Evolutionary conservation across 306 rosid genomes (phyloP).

Genomic region (Quercus ilex): DNA sequence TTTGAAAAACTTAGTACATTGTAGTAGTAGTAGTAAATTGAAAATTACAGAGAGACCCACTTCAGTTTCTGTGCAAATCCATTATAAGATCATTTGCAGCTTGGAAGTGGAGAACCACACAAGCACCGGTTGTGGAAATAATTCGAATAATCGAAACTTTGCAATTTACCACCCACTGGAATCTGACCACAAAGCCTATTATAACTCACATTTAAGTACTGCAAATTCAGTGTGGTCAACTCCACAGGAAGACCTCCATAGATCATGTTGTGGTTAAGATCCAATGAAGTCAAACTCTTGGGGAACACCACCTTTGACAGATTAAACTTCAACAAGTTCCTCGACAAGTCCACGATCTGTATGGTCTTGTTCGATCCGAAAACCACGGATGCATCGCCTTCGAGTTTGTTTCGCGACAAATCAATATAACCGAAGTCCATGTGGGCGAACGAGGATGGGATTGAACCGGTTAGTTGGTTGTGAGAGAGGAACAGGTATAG

Average conservation of each 20-base stretch:
- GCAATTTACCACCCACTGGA: slow-evolving; percentile 59
- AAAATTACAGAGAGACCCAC: background rate
- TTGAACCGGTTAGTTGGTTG: slow-evolving; percentile 48
- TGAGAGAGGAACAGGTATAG: slow-evolving; percentile 34
- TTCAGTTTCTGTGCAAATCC: background rate
- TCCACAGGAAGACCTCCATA: slow-evolving; percentile 44
- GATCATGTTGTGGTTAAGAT: slow-evolving; percentile 57
- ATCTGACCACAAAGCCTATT: slow-evolving; percentile 64
- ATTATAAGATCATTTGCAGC: slow-evolving; percentile 31
- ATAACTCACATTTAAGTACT: slow-evolving; percentile 58
- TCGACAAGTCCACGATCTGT: slow-evolving; percentile 40
- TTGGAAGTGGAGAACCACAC: slow-evolving; percentile 57
- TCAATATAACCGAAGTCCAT: slow-evolving; percentile 25
- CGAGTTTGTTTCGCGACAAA: slow-evolving; percentile 61
- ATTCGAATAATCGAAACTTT: slow-evolving; percentile 34
- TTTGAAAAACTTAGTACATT: background rate
- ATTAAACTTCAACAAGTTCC: slow-evolving; percentile 56
- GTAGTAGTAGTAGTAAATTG: background rate
- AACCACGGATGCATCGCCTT: slow-evolving; percentile 63
- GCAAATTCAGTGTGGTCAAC: slow-evolving; percentile 41
- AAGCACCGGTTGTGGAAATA: slow-evolving; percentile 61
- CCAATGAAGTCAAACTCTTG: slow-evolving; percentile 41
- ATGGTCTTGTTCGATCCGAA: slow-evolving; percentile 48
- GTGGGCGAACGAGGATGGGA: slow-evolving; percentile 46
- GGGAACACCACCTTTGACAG: slow-evolving; percentile 41